A percentile compares a stretch with the other conserved stretches of the same genome.
These are phyloP conservation scores for Ogataea paraovalis DNA, from an alignment of 805 yeast species.

Conservation along the genomic window DNA sequence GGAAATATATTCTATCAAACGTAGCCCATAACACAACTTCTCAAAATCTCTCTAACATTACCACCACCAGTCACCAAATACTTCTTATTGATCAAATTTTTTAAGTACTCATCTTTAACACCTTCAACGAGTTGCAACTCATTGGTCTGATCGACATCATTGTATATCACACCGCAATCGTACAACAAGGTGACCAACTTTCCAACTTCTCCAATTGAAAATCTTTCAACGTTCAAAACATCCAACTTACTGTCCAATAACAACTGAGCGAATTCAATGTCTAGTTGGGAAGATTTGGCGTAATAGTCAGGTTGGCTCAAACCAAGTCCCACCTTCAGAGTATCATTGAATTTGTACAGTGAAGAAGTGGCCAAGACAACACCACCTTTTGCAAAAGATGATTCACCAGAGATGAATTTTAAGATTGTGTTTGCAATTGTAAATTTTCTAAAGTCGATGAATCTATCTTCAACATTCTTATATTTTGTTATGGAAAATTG, in stretches of 20 bases:
- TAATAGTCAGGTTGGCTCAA: conserved; percentile 53
- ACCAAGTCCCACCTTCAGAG: conserved; percentile 54
- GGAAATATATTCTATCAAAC: conserved; percentile 12
- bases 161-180: conserved; percentile 36
- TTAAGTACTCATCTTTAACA: conserved; percentile 21
- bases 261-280: conserved; percentile 52
- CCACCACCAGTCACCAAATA: conserved; percentile 62
- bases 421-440: conserved; percentile 60
- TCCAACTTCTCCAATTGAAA: conserved; percentile 42
- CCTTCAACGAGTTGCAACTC: conserved; percentile 9
- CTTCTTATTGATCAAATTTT: conserved; percentile 42
- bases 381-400: conserved; percentile 55
- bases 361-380: conserved; percentile 61
- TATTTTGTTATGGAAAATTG: conserved; percentile 56
- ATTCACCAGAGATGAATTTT: conserved; percentile 49
- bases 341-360: conserved; percentile 46
- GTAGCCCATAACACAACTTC: conserved; percentile 35
- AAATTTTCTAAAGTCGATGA: conserved; percentile 56
- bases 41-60: conserved; percentile 51
- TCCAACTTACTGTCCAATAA: conserved; percentile 25
- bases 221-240: conserved; percentile 37
- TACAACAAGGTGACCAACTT: conserved; percentile 38
- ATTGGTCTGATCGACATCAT: conserved; percentile 32
- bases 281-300: conserved; percentile 44
- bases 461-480: conserved; percentile 49